Conservation (phyloP, 345 rosid genomes). For the Zanthoxylum bungeanum region DNA sequence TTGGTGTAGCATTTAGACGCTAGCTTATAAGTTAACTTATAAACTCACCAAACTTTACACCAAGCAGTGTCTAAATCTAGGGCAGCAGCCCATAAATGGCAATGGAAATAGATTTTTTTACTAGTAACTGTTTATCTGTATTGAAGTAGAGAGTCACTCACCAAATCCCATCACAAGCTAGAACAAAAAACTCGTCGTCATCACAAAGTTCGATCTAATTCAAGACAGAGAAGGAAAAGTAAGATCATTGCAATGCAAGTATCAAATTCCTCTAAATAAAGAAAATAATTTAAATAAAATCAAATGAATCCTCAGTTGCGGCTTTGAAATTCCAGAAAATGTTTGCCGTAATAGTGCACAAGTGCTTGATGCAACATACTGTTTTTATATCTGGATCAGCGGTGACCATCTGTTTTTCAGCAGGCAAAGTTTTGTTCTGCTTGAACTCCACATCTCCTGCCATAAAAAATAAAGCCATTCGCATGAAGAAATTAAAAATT, state of each 20-base stretch:
- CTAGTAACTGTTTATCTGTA: not conserved
- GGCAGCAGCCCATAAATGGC: not conserved
- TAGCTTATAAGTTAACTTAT: too few relatives aligned
- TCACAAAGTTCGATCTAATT: slow-evolving; percentile 65
- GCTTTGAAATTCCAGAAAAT: slow-evolving; percentile 1
- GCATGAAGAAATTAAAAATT: not conserved
- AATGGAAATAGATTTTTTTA: not conserved
- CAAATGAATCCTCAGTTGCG: not conserved
- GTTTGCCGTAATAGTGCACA: not conserved
- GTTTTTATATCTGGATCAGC: slow-evolving; percentile 73
- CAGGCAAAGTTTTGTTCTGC: slow-evolving; percentile 61
- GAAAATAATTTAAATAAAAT: not conserved
- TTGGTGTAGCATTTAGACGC: too few relatives aligned
- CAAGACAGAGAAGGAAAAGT: slow-evolving; percentile 4
- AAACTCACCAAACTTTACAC: too few relatives aligned
- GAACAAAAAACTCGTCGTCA: slow-evolving; percentile 77
- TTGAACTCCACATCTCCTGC: slow-evolving; percentile 83
- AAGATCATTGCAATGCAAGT: slow-evolving; percentile 8
- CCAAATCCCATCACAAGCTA: slow-evolving; percentile 90
- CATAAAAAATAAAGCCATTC: slow-evolving; percentile 1
- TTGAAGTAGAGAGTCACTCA: slow-evolving; percentile 19
- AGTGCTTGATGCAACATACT: slow-evolving; percentile 37
- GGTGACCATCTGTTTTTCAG: slow-evolving; percentile 74
- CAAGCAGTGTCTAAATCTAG: not conserved
- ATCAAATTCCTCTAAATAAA: too few relatives aligned